phyloP scores from a whole-genome alignment of 768 basidiomycete species.

The Scleroderma citrinum region DNA sequence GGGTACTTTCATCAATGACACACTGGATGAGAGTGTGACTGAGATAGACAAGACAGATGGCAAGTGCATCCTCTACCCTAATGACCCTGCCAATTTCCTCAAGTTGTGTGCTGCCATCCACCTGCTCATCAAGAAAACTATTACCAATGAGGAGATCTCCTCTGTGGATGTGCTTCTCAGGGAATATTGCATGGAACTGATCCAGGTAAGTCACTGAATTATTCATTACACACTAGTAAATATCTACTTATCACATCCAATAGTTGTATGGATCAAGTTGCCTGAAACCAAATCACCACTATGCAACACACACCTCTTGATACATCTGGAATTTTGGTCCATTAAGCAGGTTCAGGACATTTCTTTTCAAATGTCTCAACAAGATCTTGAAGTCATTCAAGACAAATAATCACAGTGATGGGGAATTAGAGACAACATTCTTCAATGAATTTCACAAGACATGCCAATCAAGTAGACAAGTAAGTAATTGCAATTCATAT shows the following conservation, averaged over 20 bases:
- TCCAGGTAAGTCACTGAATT: neutral
- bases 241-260: neutral
- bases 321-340: too few relatives aligned
- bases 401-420: slow-evolving; percentile 27
- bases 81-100: too few relatives aligned
- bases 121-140: neutral
- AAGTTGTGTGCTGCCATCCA: neutral
- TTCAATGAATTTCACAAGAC: slow-evolving; percentile 40
- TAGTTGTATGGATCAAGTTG: neutral
- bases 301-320: too few relatives aligned
- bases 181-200: neutral
- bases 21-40: too few relatives aligned
- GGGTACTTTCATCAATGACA: too few relatives aligned
- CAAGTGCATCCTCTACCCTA: too few relatives aligned
- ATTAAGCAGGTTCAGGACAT: too few relatives aligned
- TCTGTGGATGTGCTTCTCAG: neutral
- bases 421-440: slow-evolving; percentile 25
- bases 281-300: neutral
- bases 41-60: too few relatives aligned
- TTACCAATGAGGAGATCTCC: neutral
- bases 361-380: too few relatives aligned
- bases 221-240: neutral
- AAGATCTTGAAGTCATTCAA: slow-evolving; percentile 19
- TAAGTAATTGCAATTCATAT: slow-evolving; percentile 15
- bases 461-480: slow-evolving; percentile 71